A percentile compares a stretch with the other conserved stretches of the same genome.
Conservation (phyloP, 768 basidiomycete genomes). For the Collybia sordida region DNA sequence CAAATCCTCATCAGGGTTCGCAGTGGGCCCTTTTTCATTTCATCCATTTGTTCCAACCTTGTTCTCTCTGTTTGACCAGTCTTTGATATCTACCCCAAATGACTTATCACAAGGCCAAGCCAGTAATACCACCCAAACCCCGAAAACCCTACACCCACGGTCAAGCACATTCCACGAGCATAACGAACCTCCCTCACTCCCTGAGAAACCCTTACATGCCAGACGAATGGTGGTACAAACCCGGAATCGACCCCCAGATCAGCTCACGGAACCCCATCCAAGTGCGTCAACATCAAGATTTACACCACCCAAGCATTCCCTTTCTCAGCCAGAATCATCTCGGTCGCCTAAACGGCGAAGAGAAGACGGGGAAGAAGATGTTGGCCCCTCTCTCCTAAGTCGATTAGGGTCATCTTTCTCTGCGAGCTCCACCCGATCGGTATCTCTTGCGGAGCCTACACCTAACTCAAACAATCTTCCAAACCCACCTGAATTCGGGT, state of each 20-base stretch:
- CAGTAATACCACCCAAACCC: constrained; percentile 1
- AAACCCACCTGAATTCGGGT: constrained; percentile 35
- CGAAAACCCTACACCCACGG: constrained; percentile 2
- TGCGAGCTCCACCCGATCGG: too few species aligned
- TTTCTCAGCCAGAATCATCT: constrained; percentile 25
- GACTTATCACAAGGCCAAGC: constrained; percentile 6
- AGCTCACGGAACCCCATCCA: not conserved
- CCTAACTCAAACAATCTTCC: not conserved
- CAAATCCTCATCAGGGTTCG: constrained; percentile 57
- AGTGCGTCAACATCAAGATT: constrained; percentile 4
- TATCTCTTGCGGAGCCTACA: too few species aligned
- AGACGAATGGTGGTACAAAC: constrained; percentile 3
- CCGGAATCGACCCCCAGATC: not conserved
- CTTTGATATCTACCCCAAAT: constrained; percentile 24
- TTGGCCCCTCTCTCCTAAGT: constrained; percentile 42
- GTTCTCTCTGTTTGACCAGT: constrained; percentile 45
- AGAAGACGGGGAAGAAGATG: constrained; percentile 14
- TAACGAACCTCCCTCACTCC: not conserved
- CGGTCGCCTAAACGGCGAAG: constrained; percentile 36
- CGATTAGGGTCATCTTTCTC: constrained; percentile 28
- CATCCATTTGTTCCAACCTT: constrained; percentile 36
- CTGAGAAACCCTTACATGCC: constrained; percentile 1
- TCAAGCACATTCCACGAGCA: constrained; percentile 1
- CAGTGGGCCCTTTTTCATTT: constrained; percentile 41
- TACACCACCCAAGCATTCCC: constrained; percentile 8